Base-by-base conservation (phyloP, 257 asterid species). In the Buddleja alternifolia region DNA sequence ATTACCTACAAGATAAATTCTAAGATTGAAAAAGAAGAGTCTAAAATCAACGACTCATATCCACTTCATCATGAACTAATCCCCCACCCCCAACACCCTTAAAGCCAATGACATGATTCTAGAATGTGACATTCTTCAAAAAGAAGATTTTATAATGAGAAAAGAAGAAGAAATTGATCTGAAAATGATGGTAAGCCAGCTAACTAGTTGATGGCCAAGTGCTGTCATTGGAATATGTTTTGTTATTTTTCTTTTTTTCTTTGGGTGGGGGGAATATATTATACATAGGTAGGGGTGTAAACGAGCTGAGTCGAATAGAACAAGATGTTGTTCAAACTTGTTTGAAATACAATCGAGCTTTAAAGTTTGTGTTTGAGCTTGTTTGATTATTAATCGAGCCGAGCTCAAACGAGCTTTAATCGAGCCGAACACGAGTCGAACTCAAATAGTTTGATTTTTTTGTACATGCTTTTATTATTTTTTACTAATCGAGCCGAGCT, bases 171-270 rank as follows among this genome's bases (percentile, higher is more conserved):
- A 56, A 44, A 29, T 45, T 44, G 3, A 45, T 19, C 53, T 63
- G 14, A 36, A 5, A 9, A 63, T 63, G 29, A 55, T 45, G 34
- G 71, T n/a, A 34, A 64, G 67, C 54, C 71, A 63, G 70, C 72
- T 14, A 54, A 53, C 60, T 40, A 7, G 20, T 54, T 54, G 63
- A 52, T 61, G 55, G 17, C 72, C 46, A 53, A 57, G 39, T 66
- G 63, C 72, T 52, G 72, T 60, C 72, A 39, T 16, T 8, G 15
- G 59, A 20, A 52, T 52, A 52, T 29, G 2, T 29, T 29, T 29
- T 1, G 5, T 51, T 45, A 12, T 4, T 45, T 14, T 45, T 7
- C 12, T 45, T 45, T 4, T 45, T 14, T 45, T 7, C 12, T 45
- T 45, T 45, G 52, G 51, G 34, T 29, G 2, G 51, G 52, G 52